Evolutionary conservation across 1,139 yeast species (phyloP), one percentile per base, ranked within the genome.

Genomic region (Groenewaldozyma auringiensis): DNA sequence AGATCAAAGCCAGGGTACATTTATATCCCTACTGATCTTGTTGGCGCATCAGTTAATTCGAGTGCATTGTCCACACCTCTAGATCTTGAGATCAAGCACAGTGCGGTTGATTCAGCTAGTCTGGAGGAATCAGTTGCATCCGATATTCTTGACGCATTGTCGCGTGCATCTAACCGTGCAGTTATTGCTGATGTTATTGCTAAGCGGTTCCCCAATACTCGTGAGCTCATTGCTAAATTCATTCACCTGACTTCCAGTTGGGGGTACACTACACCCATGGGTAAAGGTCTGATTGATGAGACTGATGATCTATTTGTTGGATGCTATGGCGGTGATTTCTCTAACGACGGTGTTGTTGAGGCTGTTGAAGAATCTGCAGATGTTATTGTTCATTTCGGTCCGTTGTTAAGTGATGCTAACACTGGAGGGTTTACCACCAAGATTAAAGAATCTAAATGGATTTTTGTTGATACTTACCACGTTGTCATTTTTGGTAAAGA

Each of bases 1-100:
- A 71, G 74, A 47, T 78, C 82, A 25, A 76, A 82, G 59, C 96
- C 96, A 1, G 95, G 94, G 4, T 86, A 83, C 59, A 65, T 87
- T 48, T 84, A 77, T 59, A 63, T 87, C 39, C 96, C 96, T 2
- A 69, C 75, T 37, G 89, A 86, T 59, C 64, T 83, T 56, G 78
- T 81, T 8, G 76, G 76, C 55, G 53, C 66, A 38, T 68, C 75
- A 20, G 58, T 67, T 3, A 53, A 64, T 4, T 61, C 69, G 46
- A 63, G 66, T 44, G 51, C 47, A 21, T 66, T 56, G 45, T 62
- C 48, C 43, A 58, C 53, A n/a, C 58, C 66, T 3, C 47, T 63
- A 18, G 59, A 64, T 29, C 47, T 59, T 38, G 55, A 56, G n/a
- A 53, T 62, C 35, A 45, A 40, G 27, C 59, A 62, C 29, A 61